Evolutionary conservation across 78 protist species (phyloP).

Genomic region (Dictyostelium discoideum): DNA sequence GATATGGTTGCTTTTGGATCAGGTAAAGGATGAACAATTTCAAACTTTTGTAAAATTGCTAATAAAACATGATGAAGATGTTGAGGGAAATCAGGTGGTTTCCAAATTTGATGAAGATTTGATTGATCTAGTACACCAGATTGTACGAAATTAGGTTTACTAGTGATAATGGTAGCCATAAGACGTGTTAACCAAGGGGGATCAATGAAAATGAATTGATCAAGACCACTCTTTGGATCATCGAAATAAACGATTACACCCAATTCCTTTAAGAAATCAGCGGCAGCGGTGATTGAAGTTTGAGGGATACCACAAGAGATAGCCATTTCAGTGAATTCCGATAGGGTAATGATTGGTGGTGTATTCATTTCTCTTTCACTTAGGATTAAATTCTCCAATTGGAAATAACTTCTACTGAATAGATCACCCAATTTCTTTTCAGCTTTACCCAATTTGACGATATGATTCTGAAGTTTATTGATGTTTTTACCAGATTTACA

Average conservation of each 20-base stretch:
- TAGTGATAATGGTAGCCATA: constrained; percentile 65
- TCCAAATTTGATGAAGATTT: constrained; percentile 80
- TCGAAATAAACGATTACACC: constrained; percentile 73
- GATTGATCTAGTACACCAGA: constrained; percentile 66
- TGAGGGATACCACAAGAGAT: constrained; percentile 28
- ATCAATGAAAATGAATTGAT: constrained; percentile 56
- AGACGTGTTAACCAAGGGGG: constrained; percentile 74
- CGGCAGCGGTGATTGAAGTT: background rate
- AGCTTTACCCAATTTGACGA: constrained; percentile 33
- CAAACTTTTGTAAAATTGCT: constrained; percentile 77
- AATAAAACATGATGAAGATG: constrained; percentile 68
- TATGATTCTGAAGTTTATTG: constrained; percentile 49
- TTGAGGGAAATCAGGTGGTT: constrained; percentile 81
- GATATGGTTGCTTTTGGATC: background rate
- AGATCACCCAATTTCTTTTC: constrained; percentile 57
- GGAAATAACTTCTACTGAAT: constrained; percentile 13
- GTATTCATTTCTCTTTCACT: constrained; percentile 70
- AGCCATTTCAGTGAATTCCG: constrained; percentile 60
- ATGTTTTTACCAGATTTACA: constrained; percentile 69
- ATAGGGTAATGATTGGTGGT: constrained; percentile 66
- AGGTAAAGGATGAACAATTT: constrained; percentile 67
- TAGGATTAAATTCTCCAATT: constrained; percentile 47
- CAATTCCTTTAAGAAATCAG: constrained; percentile 44
- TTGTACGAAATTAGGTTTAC: constrained; percentile 77
- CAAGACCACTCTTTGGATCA: constrained; percentile 43